These are phyloP conservation scores for Aspergillus affinis DNA, from an alignment of 495 filamentous ascomycete genomes.

Conservation along the genomic window DNA sequence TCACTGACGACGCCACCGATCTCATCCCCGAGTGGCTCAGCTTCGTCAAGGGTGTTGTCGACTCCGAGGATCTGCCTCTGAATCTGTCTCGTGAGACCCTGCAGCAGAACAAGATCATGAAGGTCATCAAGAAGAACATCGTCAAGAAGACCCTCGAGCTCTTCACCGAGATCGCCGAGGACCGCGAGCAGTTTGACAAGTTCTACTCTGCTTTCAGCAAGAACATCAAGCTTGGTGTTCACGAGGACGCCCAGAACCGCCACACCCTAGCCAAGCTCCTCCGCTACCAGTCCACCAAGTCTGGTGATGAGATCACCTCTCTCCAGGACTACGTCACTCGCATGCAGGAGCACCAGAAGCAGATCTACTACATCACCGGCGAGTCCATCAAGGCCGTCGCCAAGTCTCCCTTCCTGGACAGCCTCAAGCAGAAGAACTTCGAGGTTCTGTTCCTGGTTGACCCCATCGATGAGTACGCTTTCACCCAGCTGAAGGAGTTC, in stretches of 20 bases:
- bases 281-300: conserved; percentile 98
- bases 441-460: conserved; percentile 99
- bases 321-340: conserved; percentile 95
- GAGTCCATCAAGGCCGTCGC: conserved; percentile 97
- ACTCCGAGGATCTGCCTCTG: conserved; percentile 97
- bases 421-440: conserved; percentile 99
- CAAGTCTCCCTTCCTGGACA: conserved; percentile 98
- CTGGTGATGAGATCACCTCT: conserved; percentile 92
- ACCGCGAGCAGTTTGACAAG: conserved; percentile 99
- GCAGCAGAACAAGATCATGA: conserved; percentile 99
- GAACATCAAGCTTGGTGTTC: conserved; percentile 99
- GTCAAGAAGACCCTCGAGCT: conserved; percentile 99
- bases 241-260: conserved; percentile 99
- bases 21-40: conserved; percentile 99
- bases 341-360: conserved; percentile 99
- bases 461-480: conserved; percentile 99
- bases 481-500: conserved; percentile 99
- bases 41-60: conserved; percentile 99
- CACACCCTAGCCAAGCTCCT: conserved; percentile 92
- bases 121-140: conserved; percentile 99
- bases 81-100: conserved; percentile 99
- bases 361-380: conserved; percentile 99
- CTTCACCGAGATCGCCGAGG: conserved; percentile 97
- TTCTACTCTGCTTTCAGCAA: conserved; percentile 99
- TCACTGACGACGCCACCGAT: conserved; percentile 98